Evolutionary conservation across 1,284 basidiomycete species (phyloP).

Genomic region (Omphalotus olearius): DNA sequence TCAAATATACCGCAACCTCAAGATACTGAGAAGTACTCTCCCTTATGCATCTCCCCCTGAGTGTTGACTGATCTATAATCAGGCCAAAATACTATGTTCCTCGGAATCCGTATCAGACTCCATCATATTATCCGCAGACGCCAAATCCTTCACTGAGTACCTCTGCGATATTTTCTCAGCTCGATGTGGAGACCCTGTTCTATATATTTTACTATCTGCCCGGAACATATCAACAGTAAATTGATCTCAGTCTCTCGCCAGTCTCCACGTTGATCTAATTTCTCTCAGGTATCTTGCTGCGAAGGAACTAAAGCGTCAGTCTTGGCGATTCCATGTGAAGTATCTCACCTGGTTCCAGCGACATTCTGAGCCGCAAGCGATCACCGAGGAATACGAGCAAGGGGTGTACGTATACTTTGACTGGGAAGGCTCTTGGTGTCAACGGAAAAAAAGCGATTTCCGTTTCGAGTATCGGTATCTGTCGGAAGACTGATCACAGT

Average conservation of each 20-base stretch:
- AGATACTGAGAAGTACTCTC: slow-evolving; percentile 87
- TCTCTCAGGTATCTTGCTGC: slow-evolving; percentile 84
- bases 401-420: slow-evolving; percentile 97
- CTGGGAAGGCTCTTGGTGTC: slow-evolving; percentile 98
- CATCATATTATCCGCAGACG: slow-evolving; percentile 93
- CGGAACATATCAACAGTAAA: slow-evolving; percentile 94
- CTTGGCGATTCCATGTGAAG: slow-evolving; percentile 99
- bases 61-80: slow-evolving; percentile 11
- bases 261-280: slow-evolving; percentile 3
- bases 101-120: slow-evolving; percentile 87
- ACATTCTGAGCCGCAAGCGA: slow-evolving; percentile 97
- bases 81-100: slow-evolving; percentile 98
- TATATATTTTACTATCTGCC: slow-evolving; percentile 99
- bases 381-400: slow-evolving; percentile 99
- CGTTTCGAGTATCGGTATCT: slow-evolving; percentile 92
- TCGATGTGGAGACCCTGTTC: slow-evolving; percentile 97
- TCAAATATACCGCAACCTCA: slow-evolving; percentile 86
- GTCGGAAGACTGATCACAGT: slow-evolving; percentile 66
- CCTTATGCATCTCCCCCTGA: slow-evolving; percentile 3
- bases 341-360: slow-evolving; percentile 99
- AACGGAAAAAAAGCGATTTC: slow-evolving; percentile 98
- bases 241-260: slow-evolving; percentile 7
- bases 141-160: slow-evolving; percentile 83
- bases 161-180: slow-evolving; percentile 83
- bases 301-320: slow-evolving; percentile 95